These are phyloP conservation scores for Ogataea hybrid DNA, from an alignment of 1,139 yeast genomes.

Conservation along the genomic window DNA sequence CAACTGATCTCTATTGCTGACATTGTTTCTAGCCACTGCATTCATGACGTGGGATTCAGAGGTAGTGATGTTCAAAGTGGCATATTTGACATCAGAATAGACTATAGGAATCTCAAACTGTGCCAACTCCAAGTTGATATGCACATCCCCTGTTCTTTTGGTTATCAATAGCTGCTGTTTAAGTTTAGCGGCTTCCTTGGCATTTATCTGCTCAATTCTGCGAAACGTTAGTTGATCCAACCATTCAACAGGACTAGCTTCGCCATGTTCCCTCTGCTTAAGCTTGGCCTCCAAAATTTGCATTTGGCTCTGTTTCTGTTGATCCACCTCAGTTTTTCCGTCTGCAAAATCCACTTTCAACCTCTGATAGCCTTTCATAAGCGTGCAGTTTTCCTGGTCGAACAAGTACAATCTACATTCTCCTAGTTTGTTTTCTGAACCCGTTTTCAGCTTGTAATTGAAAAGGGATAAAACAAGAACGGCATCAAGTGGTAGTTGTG, in stretches of 20 bases:
- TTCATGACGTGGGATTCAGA: conserved; percentile 26
- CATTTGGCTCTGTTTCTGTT: conserved; percentile 20
- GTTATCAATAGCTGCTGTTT: conserved; percentile 24
- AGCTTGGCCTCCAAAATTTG: conserved; percentile 51
- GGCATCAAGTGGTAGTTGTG: conserved; percentile 64
- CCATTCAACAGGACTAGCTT: conserved; percentile 62
- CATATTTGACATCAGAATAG: conserved; percentile 57
- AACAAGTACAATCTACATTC: conserved; percentile 61
- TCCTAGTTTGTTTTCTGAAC: conserved; percentile 53
- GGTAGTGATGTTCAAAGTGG: conserved; percentile 35
- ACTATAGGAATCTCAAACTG: conserved; percentile 81
- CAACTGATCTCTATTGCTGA: conserved; percentile 21
- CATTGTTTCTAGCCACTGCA: conserved; percentile 23
- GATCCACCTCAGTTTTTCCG: conserved; percentile 2
- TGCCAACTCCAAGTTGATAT: conserved; percentile 67
- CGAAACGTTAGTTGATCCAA: conserved; percentile 67
- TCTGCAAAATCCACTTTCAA: conserved; percentile 39
- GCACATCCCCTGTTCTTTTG: conserved; percentile 24
- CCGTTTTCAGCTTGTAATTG: conserved; percentile 57
- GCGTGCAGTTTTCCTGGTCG: conserved; percentile 40
- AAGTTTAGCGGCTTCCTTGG: conserved; percentile 28
- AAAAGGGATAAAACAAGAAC: conserved; percentile 47
- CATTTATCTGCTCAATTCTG: conserved; percentile 44
- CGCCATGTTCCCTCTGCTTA: conserved; percentile 69
- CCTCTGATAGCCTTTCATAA: conserved; percentile 59